Conservation (phyloP, 2,329 filamentous ascomycete species). For the Sporothrix dimorphospora region DNA sequence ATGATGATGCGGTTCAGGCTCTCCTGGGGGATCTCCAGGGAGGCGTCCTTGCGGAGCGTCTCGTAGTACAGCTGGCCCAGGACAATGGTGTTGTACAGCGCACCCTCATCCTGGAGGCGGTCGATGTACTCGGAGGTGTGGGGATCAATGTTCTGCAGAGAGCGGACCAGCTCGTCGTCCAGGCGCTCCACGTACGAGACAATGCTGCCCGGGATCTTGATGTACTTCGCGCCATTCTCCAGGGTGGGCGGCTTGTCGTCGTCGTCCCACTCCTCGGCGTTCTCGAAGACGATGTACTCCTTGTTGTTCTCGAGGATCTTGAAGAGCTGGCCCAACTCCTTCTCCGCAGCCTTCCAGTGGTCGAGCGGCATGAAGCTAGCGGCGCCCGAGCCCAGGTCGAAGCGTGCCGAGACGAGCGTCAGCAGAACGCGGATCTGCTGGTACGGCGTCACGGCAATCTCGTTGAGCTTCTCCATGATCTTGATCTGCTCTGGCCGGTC, state of each 20-base stretch:
- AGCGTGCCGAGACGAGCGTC: constrained; percentile 88
- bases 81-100: constrained; percentile 90
- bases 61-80: constrained; percentile 89
- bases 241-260: constrained; percentile 89
- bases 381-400: constrained; percentile 83
- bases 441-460: constrained; percentile 88
- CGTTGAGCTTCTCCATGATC: constrained; percentile 93
- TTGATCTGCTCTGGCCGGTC: constrained; percentile 93
- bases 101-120: constrained; percentile 84
- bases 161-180: constrained; percentile 95
- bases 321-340: constrained; percentile 79
- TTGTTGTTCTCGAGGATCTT: constrained; percentile 76
- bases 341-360: constrained; percentile 94
- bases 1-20: constrained; percentile 91
- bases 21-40: constrained; percentile 78
- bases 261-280: constrained; percentile 97
- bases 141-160: constrained; percentile 96
- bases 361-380: constrained; percentile 86
- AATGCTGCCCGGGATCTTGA: constrained; percentile 90
- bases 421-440: constrained; percentile 91
- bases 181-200: constrained; percentile 94
- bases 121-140: constrained; percentile 99
- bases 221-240: constrained; percentile 73
- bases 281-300: constrained; percentile 85
- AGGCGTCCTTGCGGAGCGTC: constrained; percentile 68